Conservation (phyloP, 1,284 basidiomycete genomes). For the Neotropicomus parvogracilis region DNA sequence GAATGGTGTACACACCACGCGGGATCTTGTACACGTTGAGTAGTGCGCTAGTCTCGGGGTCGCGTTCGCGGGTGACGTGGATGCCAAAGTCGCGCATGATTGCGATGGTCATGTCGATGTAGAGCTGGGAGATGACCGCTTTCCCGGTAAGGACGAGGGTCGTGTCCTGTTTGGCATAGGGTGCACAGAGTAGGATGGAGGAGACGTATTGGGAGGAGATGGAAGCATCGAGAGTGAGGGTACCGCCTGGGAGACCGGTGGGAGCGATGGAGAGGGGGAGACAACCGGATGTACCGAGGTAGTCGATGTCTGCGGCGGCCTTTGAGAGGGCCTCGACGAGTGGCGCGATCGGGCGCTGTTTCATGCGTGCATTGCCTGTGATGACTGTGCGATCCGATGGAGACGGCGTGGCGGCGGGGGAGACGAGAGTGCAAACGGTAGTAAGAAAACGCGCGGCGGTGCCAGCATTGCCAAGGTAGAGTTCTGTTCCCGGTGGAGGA, state of each 20-base stretch:
- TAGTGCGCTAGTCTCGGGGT: slow-evolving; percentile 56
- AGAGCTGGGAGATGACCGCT: slow-evolving; percentile 92
- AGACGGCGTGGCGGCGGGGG: slow-evolving; percentile 40
- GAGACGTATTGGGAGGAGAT: slow-evolving; percentile 99
- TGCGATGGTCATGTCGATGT: slow-evolving; percentile 99
- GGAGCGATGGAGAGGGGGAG: slow-evolving; percentile 86
- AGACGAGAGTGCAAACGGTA: slow-evolving; percentile 88
- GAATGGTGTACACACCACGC: slow-evolving; percentile 75
- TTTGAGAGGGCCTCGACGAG: slow-evolving; percentile 88
- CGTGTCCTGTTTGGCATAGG: slow-evolving; percentile 82
- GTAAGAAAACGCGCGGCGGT: slow-evolving; percentile 98
- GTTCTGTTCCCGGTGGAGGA: slow-evolving; percentile 76
- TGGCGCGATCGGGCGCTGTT: slow-evolving; percentile 92
- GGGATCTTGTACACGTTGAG: slow-evolving; percentile 90
- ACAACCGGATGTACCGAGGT: slow-evolving; percentile 78
- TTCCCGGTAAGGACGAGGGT: slow-evolving; percentile 76
- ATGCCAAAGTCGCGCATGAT: slow-evolving; percentile 98
- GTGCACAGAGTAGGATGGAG: slow-evolving; percentile 93
- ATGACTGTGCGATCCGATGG: slow-evolving; percentile 62
- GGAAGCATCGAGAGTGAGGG: slow-evolving; percentile 86
- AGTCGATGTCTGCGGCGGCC: slow-evolving; percentile 81
- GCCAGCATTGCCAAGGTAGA: slow-evolving; percentile 97
- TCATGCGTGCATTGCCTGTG: slow-evolving; percentile 98
- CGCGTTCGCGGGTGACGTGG: slow-evolving; percentile 68
- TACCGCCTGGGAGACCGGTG: slow-evolving; percentile 81